A percentile compares a stretch with the other conserved stretches of the same genome.
These are phyloP conservation scores for Pezicula radicicola DNA, from an alignment of 2,329 filamentous ascomycete species.

Conservation along the genomic window DNA sequence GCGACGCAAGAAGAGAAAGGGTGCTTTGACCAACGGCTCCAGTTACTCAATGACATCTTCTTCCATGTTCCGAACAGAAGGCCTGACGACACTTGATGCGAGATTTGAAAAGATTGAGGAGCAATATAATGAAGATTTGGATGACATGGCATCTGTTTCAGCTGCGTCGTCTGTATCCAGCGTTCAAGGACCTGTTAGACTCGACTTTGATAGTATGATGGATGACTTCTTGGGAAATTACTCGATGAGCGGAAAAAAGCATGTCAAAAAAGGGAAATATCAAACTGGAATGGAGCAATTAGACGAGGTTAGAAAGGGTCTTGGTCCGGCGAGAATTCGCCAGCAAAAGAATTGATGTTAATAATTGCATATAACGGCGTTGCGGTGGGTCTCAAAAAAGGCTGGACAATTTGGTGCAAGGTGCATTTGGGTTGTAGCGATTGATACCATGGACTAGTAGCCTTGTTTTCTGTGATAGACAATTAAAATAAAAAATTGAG, in stretches of 20 bases:
- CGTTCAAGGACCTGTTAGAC: conserved; percentile 64
- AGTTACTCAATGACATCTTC: conserved; percentile 92
- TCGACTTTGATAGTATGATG: conserved; percentile 86
- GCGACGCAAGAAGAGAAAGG: conserved; percentile 90
- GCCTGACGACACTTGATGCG: conserved; percentile 78
- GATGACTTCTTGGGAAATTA: conserved; percentile 86
- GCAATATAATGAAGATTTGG: conserved; percentile 64
- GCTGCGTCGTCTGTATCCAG: conserved; percentile 65
- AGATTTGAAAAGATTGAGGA: conserved; percentile 91
- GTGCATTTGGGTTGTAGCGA: too few species aligned
- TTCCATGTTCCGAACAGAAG: conserved; percentile 82
- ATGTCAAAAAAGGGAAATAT: conserved; percentile 76
- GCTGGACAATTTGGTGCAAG: too few species aligned
- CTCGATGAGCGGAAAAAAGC: conserved; percentile 68
- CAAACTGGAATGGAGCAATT: conserved; percentile 83
- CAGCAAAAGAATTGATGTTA: conserved; percentile 18
- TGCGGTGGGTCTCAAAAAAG: too few species aligned
- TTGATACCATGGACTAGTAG: too few species aligned
- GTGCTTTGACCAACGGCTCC: conserved; percentile 82
- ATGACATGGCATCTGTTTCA: conserved; percentile 60
- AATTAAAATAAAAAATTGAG: too few species aligned
- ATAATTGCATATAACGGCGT: not conserved
- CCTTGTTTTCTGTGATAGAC: too few species aligned
- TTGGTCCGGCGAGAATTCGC: conserved; percentile 71
- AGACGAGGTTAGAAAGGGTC: conserved; percentile 78